Base-by-base conservation (phyloP, 164 flowering plant genomes). In the Stephania yunnanensis region DNA sequence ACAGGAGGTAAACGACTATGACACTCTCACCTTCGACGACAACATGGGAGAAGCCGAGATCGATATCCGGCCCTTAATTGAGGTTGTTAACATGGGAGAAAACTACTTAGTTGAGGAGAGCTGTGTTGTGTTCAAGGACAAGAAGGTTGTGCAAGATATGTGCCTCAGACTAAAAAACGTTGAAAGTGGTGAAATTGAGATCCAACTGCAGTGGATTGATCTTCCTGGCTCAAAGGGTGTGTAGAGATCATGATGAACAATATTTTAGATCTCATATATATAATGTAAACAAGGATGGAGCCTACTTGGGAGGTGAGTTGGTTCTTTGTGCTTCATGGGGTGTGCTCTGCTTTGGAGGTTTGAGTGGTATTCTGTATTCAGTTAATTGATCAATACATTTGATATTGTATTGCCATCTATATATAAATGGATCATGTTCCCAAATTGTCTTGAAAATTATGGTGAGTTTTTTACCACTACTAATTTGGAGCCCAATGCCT, bases 41-140 rank as follows among this genome's bases (percentile, higher is more conserved):
- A 83, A 80, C 75, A 92, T 92, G 95, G 97, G 97, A 17, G 91
- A 89, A 30, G 92, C 93, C 5, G 92, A 88, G 70, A 85, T 93
- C 19, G 86, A 87, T 61, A 85, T 93, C 31, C 64, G 68, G 20
- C 80, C 85, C 2, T 83, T 87, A 46, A 4, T 91, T 3, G 91
- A 87, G 66, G 90, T 85, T 2, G 76, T 85, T 10, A 85, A 73
- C 81, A 78, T 87, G 89, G 71, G 89, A 74, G 42, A 87, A 29
- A 93, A 93, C 83, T 89, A 89, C 80, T 68, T 91, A 1, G 75
- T 90, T 0, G 94, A 87, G 69, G 94, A 88, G 81, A 93, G 98
- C 82, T 12, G 64, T 64, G 77, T 91, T 19, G 52, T 72, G 3
- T 87, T 87, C 89, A 61, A 17, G 7, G 80, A 88, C 42, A 90